phyloP scores from a whole-genome alignment of 1,139 yeast species.

The Candida sojae region DNA sequence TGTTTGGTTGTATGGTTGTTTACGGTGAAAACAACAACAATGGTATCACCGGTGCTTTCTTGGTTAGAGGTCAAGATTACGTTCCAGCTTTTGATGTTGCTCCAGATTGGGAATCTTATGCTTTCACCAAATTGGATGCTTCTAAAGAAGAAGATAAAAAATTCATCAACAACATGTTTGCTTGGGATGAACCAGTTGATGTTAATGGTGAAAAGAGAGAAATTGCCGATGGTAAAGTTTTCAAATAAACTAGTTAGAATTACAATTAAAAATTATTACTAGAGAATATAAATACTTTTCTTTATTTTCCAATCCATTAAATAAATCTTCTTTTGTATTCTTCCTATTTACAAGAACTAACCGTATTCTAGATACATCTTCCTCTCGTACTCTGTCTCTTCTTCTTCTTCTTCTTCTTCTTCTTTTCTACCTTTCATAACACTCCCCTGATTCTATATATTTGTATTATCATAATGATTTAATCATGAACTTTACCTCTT shows the following conservation, averaged over 20 bases:
- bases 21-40: conserved; percentile 98
- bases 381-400: too few species aligned
- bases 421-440: not conserved
- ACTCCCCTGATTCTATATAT: not conserved
- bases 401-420: not conserved
- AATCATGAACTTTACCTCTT: conserved; percentile 74
- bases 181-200: conserved; percentile 54
- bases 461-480: conserved; percentile 12
- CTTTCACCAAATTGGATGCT: conserved; percentile 46
- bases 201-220: conserved; percentile 47
- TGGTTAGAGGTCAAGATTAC: conserved; percentile 92
- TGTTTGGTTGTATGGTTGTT: conserved; percentile 92
- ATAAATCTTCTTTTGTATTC: too few species aligned
- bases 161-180: conserved; percentile 51
- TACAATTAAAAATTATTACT: conserved; percentile 46
- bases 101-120: conserved; percentile 92
- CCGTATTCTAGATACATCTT: too few species aligned
- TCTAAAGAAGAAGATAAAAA: conserved; percentile 36
- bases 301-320: too few species aligned
- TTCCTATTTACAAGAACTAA: too few species aligned
- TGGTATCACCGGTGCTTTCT: conserved; percentile 94
- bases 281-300: too few species aligned
- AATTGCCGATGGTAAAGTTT: conserved; percentile 55
- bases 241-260: conserved; percentile 29
- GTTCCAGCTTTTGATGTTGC: conserved; percentile 96